Conservation (phyloP, 768 basidiomycete genomes). For the Fibroporia radiculosa region DNA sequence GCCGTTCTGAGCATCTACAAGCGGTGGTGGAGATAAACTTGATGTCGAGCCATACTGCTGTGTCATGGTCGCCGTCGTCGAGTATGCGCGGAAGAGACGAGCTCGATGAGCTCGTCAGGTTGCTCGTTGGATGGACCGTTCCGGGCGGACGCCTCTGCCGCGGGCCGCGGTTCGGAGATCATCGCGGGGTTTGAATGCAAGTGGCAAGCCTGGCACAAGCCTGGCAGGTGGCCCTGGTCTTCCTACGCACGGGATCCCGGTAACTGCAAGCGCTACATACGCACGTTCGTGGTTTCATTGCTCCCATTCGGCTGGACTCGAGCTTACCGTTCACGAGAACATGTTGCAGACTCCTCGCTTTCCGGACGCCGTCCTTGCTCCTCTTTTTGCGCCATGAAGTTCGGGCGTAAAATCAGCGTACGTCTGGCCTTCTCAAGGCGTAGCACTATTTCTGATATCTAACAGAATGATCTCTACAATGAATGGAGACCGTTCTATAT, state of each 20-base stretch:
- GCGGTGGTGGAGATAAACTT: background rate
- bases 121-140: background rate
- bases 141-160: background rate
- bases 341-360: background rate
- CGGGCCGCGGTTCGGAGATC: no score
- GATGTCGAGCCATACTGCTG: background rate
- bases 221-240: background rate
- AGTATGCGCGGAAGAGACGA: background rate
- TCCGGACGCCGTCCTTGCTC: background rate
- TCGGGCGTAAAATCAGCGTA: conserved; percentile 71
- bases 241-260: background rate
- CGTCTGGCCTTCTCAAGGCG: conserved; percentile 14
- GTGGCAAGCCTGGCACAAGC: background rate
- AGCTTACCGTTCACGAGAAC: background rate
- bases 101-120: background rate
- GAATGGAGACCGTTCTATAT: conserved; percentile 92
- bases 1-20: background rate
- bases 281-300: conserved; percentile 7
- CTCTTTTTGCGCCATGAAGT: conserved; percentile 50
- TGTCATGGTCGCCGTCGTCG: background rate
- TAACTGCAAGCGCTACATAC: background rate
- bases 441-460: background rate
- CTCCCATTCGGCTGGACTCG: background rate
- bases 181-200: background rate
- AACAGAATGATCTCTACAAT: conserved; percentile 72